phyloP scores from a whole-genome alignment of 1,139 yeast species.

The Saccharomyces hybrid region DNA sequence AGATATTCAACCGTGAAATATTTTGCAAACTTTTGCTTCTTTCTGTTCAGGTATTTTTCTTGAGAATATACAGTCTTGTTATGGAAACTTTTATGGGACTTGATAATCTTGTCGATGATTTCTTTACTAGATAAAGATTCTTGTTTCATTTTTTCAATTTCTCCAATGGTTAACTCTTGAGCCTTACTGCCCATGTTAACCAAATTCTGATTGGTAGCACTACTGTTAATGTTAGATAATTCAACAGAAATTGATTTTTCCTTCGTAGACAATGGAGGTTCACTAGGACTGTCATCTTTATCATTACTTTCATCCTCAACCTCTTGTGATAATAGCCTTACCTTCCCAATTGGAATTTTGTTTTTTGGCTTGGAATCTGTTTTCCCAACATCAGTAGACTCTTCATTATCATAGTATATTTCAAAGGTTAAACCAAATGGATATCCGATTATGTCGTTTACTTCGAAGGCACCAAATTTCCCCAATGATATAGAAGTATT shows the following conservation, averaged over 20 bases:
- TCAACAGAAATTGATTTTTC: conserved; percentile 22
- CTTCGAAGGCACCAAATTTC: conserved; percentile 80
- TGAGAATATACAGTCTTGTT: conserved; percentile 86
- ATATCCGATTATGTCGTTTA: conserved; percentile 66
- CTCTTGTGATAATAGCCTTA: conserved; percentile 9
- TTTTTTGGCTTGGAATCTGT: conserved; percentile 24
- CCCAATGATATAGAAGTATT: conserved; percentile 66
- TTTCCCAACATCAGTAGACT: conserved; percentile 24
- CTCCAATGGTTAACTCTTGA: conserved; percentile 65
- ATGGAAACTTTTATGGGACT: conserved; percentile 78
- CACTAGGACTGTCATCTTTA: conserved; percentile 14
- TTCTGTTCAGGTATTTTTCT: conserved; percentile 82
- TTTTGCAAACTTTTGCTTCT: conserved; percentile 83
- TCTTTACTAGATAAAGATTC: conserved; percentile 68
- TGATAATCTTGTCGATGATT: conserved; percentile 73
- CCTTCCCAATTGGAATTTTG: conserved; percentile 25
- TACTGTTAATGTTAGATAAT: conserved; percentile 34
- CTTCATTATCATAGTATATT: conserved; percentile 45
- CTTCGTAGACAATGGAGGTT: conserved; percentile 26
- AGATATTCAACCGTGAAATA: conserved; percentile 76
- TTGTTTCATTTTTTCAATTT: conserved; percentile 72
- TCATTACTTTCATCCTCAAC: conserved; percentile 1
- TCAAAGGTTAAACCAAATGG: conserved; percentile 89
- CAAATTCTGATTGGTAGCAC: conserved; percentile 64
- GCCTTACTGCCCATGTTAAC: conserved; percentile 66